A percentile compares a stretch with the other conserved stretches of the same genome.
Evolutionary conservation across 2,329 filamentous ascomycete species (phyloP).

Genomic region (Niveomyces coronatus): DNA sequence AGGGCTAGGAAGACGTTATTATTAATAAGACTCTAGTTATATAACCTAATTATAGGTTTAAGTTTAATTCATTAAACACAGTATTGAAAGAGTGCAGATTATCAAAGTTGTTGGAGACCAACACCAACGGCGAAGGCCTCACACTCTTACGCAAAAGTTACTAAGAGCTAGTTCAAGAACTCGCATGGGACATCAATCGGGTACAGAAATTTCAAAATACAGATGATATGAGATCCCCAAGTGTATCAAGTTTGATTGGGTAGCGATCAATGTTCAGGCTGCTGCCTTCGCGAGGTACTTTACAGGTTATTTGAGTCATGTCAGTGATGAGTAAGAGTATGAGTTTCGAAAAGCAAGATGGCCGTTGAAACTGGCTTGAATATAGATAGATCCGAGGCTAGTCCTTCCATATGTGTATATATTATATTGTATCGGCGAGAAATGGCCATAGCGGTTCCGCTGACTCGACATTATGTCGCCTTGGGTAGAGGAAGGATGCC

Average conservation of each 20-base stretch:
- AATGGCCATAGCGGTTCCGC: too few relatives aligned
- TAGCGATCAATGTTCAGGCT: conserved; percentile 59
- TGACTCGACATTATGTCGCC: too few relatives aligned
- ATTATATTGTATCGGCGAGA: too few relatives aligned
- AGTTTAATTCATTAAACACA: too few relatives aligned
- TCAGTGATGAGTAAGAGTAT: conserved; percentile 76
- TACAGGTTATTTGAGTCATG: conserved; percentile 58
- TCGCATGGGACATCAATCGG: conserved; percentile 85
- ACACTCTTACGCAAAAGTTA: conserved; percentile 84
- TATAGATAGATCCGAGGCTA: conserved; percentile 35
- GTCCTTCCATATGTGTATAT: too few relatives aligned
- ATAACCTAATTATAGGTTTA: too few relatives aligned
- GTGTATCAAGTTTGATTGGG: too few relatives aligned
- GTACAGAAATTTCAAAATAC: conserved; percentile 92
- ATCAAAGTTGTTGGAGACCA: conserved; percentile 70
- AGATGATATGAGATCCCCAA: too few relatives aligned
- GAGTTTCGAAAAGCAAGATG: conserved; percentile 78
- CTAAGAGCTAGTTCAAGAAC: conserved; percentile 74
- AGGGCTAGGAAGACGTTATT: too few relatives aligned
- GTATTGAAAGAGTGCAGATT: conserved; percentile 61
- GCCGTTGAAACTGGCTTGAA: conserved; percentile 62
- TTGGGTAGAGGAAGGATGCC: too few relatives aligned
- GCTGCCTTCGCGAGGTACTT: conserved; percentile 61
- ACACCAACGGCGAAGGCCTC: conserved; percentile 81
- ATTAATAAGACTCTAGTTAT: too few relatives aligned